Percentiles rank a stretch among this genome's conserved stretches.
Evolutionary conservation across 306 rosid genomes (phyloP).

Genomic region (Quillaja saponaria): DNA sequence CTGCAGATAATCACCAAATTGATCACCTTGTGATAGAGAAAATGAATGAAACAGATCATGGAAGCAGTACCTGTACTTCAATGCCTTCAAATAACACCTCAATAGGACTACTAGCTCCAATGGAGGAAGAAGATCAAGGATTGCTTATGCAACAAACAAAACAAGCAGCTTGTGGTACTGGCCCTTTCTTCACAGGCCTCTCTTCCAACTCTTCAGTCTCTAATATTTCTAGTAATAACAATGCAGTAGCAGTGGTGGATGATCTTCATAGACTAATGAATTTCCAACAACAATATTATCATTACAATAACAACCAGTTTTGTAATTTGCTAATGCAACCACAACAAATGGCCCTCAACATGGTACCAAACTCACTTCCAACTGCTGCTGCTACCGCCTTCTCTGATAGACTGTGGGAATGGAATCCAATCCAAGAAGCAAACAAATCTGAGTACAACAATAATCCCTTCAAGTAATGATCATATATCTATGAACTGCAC

Average conservation of each 20-base stretch:
- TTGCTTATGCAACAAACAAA: slow-evolving; percentile 40
- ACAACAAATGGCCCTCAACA: slow-evolving; percentile 34
- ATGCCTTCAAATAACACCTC: slow-evolving; percentile 23
- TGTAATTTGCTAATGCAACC: slow-evolving; percentile 47
- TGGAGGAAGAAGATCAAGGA: slow-evolving; percentile 42
- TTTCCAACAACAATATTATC: slow-evolving; percentile 53
- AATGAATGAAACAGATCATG: slow-evolving; percentile 45
- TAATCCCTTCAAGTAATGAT: slow-evolving; percentile 75
- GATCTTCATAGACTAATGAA: slow-evolving; percentile 72
- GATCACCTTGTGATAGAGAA: slow-evolving; percentile 32
- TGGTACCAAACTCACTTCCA: slow-evolving; percentile 52
- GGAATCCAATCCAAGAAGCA: slow-evolving; percentile 79
- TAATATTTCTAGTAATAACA: background rate
- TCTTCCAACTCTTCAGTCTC: slow-evolving; percentile 31
- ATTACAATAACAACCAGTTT: slow-evolving; percentile 38
- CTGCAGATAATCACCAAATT: slow-evolving; percentile 9
- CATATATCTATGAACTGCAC: slow-evolving; percentile 26
- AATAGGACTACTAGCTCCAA: slow-evolving; percentile 23
- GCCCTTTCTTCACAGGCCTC: slow-evolving; percentile 28
- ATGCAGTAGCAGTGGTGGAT: slow-evolving; percentile 41
- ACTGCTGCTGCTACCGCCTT: slow-evolving; percentile 28
- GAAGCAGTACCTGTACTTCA: slow-evolving; percentile 33
- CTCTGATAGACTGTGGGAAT: slow-evolving; percentile 90
- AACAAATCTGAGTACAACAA: slow-evolving; percentile 55
- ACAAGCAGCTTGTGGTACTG: slow-evolving; percentile 23